Conservation (phyloP, 768 basidiomycete genomes). For the Saitozyma sp. region DNA sequence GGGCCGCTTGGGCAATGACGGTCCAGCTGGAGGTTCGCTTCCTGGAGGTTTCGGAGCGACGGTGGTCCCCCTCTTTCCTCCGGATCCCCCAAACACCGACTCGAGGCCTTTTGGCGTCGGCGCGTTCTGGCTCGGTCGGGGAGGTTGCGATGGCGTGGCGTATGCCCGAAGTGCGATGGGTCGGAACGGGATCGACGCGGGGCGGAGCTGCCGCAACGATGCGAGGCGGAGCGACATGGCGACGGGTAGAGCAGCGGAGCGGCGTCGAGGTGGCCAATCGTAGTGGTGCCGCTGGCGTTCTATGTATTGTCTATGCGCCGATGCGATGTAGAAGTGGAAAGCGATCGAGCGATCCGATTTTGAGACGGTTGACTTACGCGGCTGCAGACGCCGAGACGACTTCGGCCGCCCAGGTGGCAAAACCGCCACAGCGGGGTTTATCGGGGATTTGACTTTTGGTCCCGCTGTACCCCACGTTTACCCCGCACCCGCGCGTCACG, state of each 20-base stretch:
- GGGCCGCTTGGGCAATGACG: slow-evolving; percentile 38
- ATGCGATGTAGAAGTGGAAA: too few species aligned
- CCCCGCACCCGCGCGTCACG: too few species aligned
- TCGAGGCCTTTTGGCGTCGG: slow-evolving; percentile 44
- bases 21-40: slow-evolving; percentile 35
- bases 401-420: too few species aligned
- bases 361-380: too few species aligned
- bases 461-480: too few species aligned
- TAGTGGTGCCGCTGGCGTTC: too few species aligned
- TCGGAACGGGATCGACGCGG: slow-evolving; percentile 14
- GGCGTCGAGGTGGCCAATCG: too few species aligned
- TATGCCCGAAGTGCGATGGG: slow-evolving; percentile 30
- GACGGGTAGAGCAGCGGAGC: background rate
- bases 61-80: slow-evolving; percentile 20
- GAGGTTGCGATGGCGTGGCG: slow-evolving; percentile 32
- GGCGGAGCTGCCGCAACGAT: slow-evolving; percentile 27
- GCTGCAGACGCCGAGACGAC: too few species aligned
- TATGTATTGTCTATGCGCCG: too few species aligned
- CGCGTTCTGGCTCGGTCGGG: slow-evolving; percentile 32
- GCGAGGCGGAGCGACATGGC: slow-evolving; percentile 39
- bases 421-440: too few species aligned
- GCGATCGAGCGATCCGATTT: too few species aligned
- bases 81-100: slow-evolving; percentile 35
- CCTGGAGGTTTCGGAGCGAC: slow-evolving; percentile 44
- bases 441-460: too few species aligned